phyloP scores from a whole-genome alignment of 371 early-diverging fungal species.

The Mortierella sp. region DNA sequence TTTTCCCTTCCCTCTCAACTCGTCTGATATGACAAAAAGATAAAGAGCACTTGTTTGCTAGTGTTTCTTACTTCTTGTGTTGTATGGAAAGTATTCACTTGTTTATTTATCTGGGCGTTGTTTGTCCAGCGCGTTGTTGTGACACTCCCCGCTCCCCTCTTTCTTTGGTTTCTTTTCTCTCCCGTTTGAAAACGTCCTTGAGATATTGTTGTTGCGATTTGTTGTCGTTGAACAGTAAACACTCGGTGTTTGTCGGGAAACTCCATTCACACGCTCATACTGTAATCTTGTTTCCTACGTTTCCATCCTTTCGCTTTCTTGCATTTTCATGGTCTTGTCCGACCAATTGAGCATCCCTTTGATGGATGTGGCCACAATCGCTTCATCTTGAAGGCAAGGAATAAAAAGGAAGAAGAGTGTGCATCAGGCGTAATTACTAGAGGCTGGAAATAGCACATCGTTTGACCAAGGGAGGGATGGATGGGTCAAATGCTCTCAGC shows the following conservation, averaged over 20 bases:
- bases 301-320: not conserved
- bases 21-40: slow-evolving; percentile 1
- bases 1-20: not conserved
- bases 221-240: not conserved
- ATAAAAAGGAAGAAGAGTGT: not conserved
- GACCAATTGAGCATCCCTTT: not conserved
- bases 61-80: not conserved
- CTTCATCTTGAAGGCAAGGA: not conserved
- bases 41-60: not conserved
- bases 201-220: not conserved
- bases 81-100: not conserved
- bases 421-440: not conserved
- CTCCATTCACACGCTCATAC: not conserved
- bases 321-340: not conserved
- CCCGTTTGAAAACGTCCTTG: not conserved
- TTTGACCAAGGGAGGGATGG: not conserved
- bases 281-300: not conserved
- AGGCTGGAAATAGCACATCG: not conserved
- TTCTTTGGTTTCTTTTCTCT: not conserved
- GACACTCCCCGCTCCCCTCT: not conserved
- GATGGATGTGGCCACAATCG: slow-evolving; percentile 7
- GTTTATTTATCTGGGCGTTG: not conserved
- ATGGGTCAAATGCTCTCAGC: not conserved
- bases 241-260: not conserved
- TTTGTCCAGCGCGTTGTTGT: not conserved